Conservation (phyloP, 73 alveolate genomes). For the Paramecium tetraurelia region DNA sequence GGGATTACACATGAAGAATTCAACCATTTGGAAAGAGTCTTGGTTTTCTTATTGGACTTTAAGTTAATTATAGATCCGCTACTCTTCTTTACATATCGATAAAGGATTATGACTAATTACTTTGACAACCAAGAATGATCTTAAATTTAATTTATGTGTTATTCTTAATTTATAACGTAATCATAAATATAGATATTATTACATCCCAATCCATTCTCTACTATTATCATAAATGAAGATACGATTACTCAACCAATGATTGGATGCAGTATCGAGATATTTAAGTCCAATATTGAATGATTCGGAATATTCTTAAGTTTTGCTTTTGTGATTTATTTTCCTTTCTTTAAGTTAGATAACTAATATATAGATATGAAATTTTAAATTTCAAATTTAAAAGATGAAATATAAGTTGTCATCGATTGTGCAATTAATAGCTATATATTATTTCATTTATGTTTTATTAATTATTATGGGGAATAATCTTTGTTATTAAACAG, state of each 20-base stretch:
- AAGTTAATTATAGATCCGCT: slow-evolving; percentile 54
- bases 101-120: neutral
- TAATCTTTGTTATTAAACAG: neutral
- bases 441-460: neutral
- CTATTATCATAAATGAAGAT: neutral
- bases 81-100: neutral
- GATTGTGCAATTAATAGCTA: neutral
- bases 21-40: slow-evolving; percentile 68
- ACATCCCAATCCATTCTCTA: too few relatives aligned
- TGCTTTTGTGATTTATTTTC: too few relatives aligned
- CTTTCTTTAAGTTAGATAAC: too few relatives aligned
- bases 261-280: too few relatives aligned
- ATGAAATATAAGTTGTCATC: neutral
- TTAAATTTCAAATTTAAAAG: neutral
- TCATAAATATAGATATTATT: too few relatives aligned
- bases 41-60: slow-evolving; percentile 68
- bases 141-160: neutral
- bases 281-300: neutral
- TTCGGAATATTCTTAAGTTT: too few relatives aligned
- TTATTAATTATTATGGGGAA: neutral
- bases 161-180: neutral
- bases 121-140: slow-evolving; percentile 6
- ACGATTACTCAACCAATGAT: too few relatives aligned
- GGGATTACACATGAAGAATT: slow-evolving; percentile 73
- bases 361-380: too few relatives aligned